A percentile compares a stretch with the other conserved stretches of the same genome.
Evolutionary conservation across 2,329 filamentous ascomycete species (phyloP).

Genomic region (Berkeleyomyces rouxiae): DNA sequence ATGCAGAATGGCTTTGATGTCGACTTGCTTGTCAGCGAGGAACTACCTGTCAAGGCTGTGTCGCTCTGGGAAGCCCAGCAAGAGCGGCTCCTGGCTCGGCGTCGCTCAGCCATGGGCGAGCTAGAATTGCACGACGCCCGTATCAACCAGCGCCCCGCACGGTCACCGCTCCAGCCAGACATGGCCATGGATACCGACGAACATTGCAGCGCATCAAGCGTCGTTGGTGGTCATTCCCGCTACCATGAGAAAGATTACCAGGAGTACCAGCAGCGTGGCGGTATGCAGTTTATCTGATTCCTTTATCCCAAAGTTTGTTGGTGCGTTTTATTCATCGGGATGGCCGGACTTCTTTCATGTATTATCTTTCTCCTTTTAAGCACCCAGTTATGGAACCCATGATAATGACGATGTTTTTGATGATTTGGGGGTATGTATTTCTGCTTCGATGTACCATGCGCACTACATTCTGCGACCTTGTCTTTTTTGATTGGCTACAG

Average conservation of each 20-base stretch:
- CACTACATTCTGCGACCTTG: background rate
- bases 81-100: background rate
- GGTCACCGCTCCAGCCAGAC: background rate
- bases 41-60: constrained; percentile 4
- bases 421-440: background rate
- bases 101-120: constrained; percentile 3
- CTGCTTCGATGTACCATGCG: background rate
- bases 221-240: background rate
- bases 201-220: background rate
- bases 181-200: constrained; percentile 9
- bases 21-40: background rate
- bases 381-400: background rate
- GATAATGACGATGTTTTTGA: background rate
- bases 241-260: background rate
- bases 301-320: background rate
- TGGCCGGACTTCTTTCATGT: background rate
- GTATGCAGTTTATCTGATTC: background rate
- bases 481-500: background rate
- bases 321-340: background rate
- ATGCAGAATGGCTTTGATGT: constrained; percentile 11
- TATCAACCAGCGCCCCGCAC: background rate
- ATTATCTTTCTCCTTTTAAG: background rate
- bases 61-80: constrained; percentile 8
- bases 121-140: background rate
- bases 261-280: background rate